Base-by-base conservation (phyloP, 2,329 filamentous ascomycete species). In the Sclerotinia sclerotiorum region DNA sequence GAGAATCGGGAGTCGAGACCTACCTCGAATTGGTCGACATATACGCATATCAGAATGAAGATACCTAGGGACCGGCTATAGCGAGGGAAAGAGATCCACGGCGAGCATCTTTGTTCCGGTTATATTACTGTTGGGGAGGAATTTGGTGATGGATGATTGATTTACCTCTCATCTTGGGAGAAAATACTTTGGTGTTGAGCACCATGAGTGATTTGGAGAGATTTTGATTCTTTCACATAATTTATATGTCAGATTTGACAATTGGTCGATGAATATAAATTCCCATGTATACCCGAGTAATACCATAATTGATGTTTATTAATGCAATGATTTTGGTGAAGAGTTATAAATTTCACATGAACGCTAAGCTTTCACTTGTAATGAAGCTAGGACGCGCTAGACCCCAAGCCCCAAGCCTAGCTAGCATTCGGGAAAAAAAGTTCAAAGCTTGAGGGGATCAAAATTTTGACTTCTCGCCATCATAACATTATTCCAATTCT, bases 291-390 rank as follows among this genome's bases (percentile, higher is more conserved):
- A 32, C 32, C 6, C 32, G 32, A 32, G 32, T 32, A 21, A 44
- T 13, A 44, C 46, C 51, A 17, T 24, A 46, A 29, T 39, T 57
- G 58, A 24, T 62, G 60, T 51, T 62, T 49, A 51, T 62, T 51
- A 62, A 49, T 62, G 7, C 27, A 49, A 32, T 39, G 19, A 13
- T 39, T 44, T 62, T 62, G 60, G 60, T 62, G 60, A 46, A 62
- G 60, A 39, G 39, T 27, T 15, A 27, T 62, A 39, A 51, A 49
- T 62, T 62, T 35, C 44, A 62, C 21, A 49, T 49, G 29, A 62
- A 61, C 58, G 58, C 44, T 39, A 51, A 62, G 32, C 29, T 62
- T 62, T 29, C 58, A 62, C n/a, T 24, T 7, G 32, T 8, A 48
- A 32, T 62, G 46, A 62, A 46, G 60, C 54, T 48, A 48, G 19